Conservation (phyloP, 1,284 basidiomycete genomes). For the Volvariella surrecta region DNA sequence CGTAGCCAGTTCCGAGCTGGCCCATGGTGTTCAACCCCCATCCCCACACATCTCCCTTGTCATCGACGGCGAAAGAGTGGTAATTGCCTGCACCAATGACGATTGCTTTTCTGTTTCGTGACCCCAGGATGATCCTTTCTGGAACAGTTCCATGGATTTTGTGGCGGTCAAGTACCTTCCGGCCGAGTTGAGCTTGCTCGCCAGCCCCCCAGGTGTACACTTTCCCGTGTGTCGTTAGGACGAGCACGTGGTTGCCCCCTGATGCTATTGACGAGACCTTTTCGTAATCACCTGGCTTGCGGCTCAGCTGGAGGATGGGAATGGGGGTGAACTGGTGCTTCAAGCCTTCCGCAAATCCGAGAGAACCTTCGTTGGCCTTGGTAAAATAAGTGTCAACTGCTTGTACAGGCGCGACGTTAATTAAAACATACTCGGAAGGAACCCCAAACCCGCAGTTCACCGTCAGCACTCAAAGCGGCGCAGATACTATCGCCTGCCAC, state of each 20-base stretch:
- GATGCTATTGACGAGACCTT: conserved; percentile 76
- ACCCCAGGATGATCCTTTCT: conserved; percentile 71
- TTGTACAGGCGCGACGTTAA: conserved; percentile 5
- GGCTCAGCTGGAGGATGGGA: conserved; percentile 55
- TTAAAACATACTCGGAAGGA: conserved; percentile 72
- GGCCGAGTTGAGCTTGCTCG: conserved; percentile 81
- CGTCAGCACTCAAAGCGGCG: conserved; percentile 70
- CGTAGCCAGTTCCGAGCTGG: conserved; percentile 36
- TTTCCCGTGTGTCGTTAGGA: conserved; percentile 77
- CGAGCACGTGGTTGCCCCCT: conserved; percentile 83
- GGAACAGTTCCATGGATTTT: conserved; percentile 81
- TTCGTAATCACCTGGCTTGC: conserved; percentile 55
- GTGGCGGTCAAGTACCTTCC: conserved; percentile 76
- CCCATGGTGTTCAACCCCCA: conserved; percentile 84
- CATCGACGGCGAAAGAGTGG: conserved; percentile 87
- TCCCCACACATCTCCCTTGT: conserved; percentile 75
- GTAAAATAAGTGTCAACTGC: conserved; percentile 5
- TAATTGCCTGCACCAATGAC: conserved; percentile 75
- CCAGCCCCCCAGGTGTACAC: conserved; percentile 87
- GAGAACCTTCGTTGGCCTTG: conserved; percentile 71
- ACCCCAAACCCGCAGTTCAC: conserved; percentile 85
- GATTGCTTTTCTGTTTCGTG: conserved; percentile 59
- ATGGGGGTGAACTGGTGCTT: conserved; percentile 65
- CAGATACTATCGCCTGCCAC: conserved; percentile 83
- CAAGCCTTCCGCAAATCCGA: conserved; percentile 72